phyloP scores from a whole-genome alignment of 306 rosid species.

The Ormosia emarginata region DNA sequence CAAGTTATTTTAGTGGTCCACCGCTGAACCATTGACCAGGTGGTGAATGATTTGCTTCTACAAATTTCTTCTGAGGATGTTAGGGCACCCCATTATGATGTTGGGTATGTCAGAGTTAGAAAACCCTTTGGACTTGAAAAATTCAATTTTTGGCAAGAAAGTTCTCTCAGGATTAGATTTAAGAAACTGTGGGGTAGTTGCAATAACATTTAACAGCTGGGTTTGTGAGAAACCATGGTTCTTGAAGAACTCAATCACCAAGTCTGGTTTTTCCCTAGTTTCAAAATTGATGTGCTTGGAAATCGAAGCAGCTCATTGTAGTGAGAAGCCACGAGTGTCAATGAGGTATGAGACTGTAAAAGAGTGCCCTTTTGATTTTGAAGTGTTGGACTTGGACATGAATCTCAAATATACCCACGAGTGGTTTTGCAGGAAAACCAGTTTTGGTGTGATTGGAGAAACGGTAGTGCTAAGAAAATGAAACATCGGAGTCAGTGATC shows the following conservation, averaged over 20 bases:
- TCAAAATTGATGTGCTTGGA: not conserved
- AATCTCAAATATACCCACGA: not conserved
- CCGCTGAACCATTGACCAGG: too few relatives aligned
- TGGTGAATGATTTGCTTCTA: not conserved
- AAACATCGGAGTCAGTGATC: not conserved
- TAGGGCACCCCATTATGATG: not conserved
- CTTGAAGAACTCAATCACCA: not conserved
- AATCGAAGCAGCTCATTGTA: not conserved
- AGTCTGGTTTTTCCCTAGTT: not conserved
- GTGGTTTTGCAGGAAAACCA: not conserved
- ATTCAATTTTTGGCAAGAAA: not conserved
- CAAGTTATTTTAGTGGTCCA: too few relatives aligned
- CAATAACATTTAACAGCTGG: not conserved
- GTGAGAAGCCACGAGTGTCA: not conserved
- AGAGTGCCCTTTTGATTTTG: not conserved
- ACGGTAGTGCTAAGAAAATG: not conserved
- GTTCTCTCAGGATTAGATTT: not conserved
- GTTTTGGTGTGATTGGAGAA: not conserved
- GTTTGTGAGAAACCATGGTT: not conserved
- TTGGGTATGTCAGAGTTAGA: not conserved
- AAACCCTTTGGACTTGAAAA: slow-evolving; percentile 20
- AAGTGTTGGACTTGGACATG: not conserved
- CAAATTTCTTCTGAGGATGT: not conserved
- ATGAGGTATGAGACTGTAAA: not conserved
- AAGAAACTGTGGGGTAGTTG: not conserved